Percentiles rank a stretch among this genome's conserved stretches.
phyloP scores from a whole-genome alignment of 176 grass and related monocot genomes.

The Tillandsia leiboldiana region DNA sequence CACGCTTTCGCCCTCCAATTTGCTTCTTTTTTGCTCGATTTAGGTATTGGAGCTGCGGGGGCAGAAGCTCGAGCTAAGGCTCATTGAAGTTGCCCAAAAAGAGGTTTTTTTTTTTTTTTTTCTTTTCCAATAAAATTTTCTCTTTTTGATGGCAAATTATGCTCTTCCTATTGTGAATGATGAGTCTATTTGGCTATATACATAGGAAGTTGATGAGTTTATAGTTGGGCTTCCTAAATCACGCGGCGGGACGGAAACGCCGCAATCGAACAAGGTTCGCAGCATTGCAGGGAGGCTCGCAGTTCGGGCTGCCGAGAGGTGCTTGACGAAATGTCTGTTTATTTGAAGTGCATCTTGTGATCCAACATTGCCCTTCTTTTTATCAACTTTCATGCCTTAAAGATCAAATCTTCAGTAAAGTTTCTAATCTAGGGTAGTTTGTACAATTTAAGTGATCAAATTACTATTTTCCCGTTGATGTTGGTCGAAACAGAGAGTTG shows the following conservation, averaged over 20 bases:
- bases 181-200: not conserved
- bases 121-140: not conserved
- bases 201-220: conserved; percentile 28
- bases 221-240: conserved; percentile 68
- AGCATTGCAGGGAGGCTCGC: conserved; percentile 60
- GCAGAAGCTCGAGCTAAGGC: conserved; percentile 58
- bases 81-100: conserved; percentile 52
- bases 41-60: conserved; percentile 64
- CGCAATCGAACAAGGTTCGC: conserved; percentile 73
- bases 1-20: not conserved
- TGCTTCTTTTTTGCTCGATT: not conserved
- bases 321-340: not conserved
- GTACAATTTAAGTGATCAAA: too few relatives aligned
- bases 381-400: too few relatives aligned
- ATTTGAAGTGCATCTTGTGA: not conserved
- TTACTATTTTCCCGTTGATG: too few relatives aligned
- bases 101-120: conserved; percentile 30
- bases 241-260: conserved; percentile 46
- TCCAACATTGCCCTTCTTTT: not conserved
- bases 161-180: not conserved
- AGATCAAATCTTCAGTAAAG: too few relatives aligned
- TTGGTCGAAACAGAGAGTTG: too few relatives aligned
- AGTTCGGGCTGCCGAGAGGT: conserved; percentile 66
- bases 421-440: too few relatives aligned
- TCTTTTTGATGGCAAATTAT: not conserved